Evolutionary conservation across 768 basidiomycete species (phyloP).

Genomic region (Mycena haematopus): DNA sequence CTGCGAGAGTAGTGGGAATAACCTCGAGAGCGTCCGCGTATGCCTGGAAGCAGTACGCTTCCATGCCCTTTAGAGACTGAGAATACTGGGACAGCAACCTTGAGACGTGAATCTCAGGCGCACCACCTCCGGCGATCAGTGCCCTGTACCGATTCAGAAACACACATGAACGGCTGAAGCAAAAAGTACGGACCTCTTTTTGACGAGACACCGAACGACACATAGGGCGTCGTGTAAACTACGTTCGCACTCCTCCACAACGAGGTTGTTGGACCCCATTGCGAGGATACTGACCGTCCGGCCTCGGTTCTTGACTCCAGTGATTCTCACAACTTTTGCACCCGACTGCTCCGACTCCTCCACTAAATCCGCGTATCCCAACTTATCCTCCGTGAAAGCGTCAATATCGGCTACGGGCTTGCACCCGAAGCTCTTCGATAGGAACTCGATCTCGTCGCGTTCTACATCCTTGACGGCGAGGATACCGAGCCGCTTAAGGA

Average conservation of each 20-base stretch:
- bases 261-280: conserved; percentile 90
- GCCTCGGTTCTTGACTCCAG: conserved; percentile 93
- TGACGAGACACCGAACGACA: conserved; percentile 96
- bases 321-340: conserved; percentile 92
- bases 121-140: conserved; percentile 94
- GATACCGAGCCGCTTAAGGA: conserved; percentile 96
- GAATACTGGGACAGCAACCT: conserved; percentile 89
- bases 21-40: conserved; percentile 98
- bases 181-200: conserved; percentile 80
- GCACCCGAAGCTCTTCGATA: conserved; percentile 92
- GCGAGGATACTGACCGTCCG: conserved; percentile 95
- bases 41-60: conserved; percentile 98
- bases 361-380: conserved; percentile 94
- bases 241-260: conserved; percentile 96
- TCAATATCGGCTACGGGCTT: conserved; percentile 98
- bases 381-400: conserved; percentile 96
- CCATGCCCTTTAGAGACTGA: conserved; percentile 95
- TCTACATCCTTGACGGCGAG: conserved; percentile 97
- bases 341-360: conserved; percentile 86
- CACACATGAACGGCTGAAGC: not conserved
- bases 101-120: conserved; percentile 97
- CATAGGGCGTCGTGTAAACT: conserved; percentile 99
- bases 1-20: conserved; percentile 96
- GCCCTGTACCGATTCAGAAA: conserved; percentile 55
- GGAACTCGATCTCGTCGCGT: conserved; percentile 97